Percentiles rank a stretch among this genome's conserved stretches.
Conservation (phyloP, 495 filamentous ascomycete genomes). For the Podospora pseudocomata region DNA sequence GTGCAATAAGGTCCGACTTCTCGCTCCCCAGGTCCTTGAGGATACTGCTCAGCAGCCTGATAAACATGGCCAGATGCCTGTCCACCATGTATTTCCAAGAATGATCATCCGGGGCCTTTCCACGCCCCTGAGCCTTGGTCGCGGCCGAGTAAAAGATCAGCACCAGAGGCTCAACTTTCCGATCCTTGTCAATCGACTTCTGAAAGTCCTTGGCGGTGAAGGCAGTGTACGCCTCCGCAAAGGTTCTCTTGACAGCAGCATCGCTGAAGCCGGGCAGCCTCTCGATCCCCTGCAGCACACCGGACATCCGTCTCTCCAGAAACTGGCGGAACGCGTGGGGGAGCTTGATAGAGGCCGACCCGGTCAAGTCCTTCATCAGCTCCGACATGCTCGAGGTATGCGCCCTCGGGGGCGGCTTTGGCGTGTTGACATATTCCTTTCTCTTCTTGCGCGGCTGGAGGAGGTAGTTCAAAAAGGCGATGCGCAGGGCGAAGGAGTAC, state of each 20-base stretch:
- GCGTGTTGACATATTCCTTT: constrained; percentile 71
- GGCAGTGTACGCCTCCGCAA: constrained; percentile 72
- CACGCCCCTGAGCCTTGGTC: constrained; percentile 79
- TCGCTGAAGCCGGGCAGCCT: constrained; percentile 79
- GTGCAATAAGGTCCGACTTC: constrained; percentile 78
- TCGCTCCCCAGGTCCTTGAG: constrained; percentile 73
- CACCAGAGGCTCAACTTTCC: constrained; percentile 90
- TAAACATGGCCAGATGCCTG: constrained; percentile 90
- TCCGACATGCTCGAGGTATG: constrained; percentile 69
- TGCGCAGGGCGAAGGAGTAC: constrained; percentile 83
- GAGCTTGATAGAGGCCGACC: constrained; percentile 43
- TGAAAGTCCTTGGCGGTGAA: constrained; percentile 77
- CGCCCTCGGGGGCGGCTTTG: constrained; percentile 56
- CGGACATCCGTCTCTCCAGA: constrained; percentile 71
- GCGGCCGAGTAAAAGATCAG: constrained; percentile 72
- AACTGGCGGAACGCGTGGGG: constrained; percentile 59
- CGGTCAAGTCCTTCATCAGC: constrained; percentile 53
- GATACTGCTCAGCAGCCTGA: constrained; percentile 76
- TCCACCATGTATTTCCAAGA: constrained; percentile 91
- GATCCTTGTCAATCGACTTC: constrained; percentile 86
- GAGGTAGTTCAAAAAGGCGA: constrained; percentile 89
- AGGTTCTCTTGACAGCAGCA: constrained; percentile 80
- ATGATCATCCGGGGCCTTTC: constrained; percentile 78
- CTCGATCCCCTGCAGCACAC: constrained; percentile 70
- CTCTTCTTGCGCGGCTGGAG: constrained; percentile 85